Percentiles rank a stretch among this genome's conserved stretches.
phyloP scores from a whole-genome alignment of 1,284 basidiomycete species.

The Sphaerobolus stellatus region DNA sequence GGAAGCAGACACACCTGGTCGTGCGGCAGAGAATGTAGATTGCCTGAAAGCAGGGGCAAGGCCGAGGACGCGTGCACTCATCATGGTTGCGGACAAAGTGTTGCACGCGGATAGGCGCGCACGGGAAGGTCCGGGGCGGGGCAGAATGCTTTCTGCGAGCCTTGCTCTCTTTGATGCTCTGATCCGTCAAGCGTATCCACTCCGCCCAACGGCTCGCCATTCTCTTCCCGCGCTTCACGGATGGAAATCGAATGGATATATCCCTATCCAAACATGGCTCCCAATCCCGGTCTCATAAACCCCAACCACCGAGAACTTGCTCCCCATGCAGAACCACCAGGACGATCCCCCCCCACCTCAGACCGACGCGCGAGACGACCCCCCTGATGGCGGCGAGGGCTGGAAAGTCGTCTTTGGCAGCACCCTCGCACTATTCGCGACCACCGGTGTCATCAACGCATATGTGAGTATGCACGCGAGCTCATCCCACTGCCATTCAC shows the following conservation, averaged over 20 bases:
- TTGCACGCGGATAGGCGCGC: neutral
- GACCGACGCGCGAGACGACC: too few relatives aligned
- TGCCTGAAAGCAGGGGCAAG: conserved; percentile 54
- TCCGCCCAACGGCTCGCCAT: too few relatives aligned
- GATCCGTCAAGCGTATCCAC: too few relatives aligned
- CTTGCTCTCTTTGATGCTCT: too few relatives aligned
- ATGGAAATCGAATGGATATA: too few relatives aligned
- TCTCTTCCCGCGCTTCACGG: too few relatives aligned
- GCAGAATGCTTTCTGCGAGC: neutral
- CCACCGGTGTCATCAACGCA: conserved; percentile 42
- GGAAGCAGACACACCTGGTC: conserved; percentile 39
- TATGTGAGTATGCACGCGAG: conserved; percentile 29
- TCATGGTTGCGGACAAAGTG: conserved; percentile 15
- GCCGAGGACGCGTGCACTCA: conserved; percentile 51
- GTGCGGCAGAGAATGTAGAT: conserved; percentile 47
- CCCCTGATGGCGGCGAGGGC: conserved; percentile 34
- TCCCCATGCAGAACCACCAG: neutral
- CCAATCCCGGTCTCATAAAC: neutral
- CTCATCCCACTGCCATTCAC: neutral
- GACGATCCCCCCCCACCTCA: too few relatives aligned
- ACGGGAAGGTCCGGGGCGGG: neutral
- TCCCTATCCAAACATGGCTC: neutral
- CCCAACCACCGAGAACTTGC: neutral
- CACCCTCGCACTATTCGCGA: conserved; percentile 47
- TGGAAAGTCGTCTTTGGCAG: conserved; percentile 46